These are phyloP conservation scores for Raffaelea ambrosiae DNA, from an alignment of 2,329 filamentous ascomycete species.

Conservation along the genomic window DNA sequence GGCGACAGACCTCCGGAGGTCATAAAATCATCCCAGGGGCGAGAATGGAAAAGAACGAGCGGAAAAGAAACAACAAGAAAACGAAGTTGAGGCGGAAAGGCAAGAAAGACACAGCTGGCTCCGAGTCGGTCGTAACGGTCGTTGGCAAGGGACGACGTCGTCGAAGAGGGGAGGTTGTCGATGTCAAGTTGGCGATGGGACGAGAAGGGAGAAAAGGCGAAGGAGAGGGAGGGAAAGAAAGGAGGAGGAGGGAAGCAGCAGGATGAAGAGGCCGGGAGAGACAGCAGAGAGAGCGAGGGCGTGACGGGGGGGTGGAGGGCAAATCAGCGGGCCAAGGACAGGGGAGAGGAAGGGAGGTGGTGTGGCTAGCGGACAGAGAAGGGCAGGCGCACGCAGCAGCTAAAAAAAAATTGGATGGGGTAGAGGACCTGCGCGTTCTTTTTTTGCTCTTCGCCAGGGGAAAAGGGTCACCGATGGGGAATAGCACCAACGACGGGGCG, in stretches of 20 bases:
- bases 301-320: no score
- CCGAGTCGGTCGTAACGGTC: conserved; percentile 17
- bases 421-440: background rate
- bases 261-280: background rate
- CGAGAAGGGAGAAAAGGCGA: conserved; percentile 2
- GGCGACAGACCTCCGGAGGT: conserved; percentile 19
- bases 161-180: conserved; percentile 15
- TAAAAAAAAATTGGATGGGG: no score
- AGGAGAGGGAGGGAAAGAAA: background rate
- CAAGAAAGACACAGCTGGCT: conserved; percentile 13
- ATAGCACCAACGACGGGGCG: background rate
- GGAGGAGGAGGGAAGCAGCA: background rate
- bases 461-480: background rate
- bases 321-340: no score
- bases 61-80: conserved; percentile 4
- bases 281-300: background rate
- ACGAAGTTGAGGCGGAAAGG: conserved; percentile 4
- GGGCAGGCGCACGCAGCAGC: no score
- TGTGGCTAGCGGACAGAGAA: no score
- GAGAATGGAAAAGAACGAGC: conserved; percentile 3
- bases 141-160: conserved; percentile 16
- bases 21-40: conserved; percentile 9
- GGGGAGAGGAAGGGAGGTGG: background rate
- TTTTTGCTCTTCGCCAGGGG: background rate
- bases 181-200: conserved; percentile 16